phyloP scores from a whole-genome alignment of 164 flowering plant species.

The Aristolochia contorta region DNA sequence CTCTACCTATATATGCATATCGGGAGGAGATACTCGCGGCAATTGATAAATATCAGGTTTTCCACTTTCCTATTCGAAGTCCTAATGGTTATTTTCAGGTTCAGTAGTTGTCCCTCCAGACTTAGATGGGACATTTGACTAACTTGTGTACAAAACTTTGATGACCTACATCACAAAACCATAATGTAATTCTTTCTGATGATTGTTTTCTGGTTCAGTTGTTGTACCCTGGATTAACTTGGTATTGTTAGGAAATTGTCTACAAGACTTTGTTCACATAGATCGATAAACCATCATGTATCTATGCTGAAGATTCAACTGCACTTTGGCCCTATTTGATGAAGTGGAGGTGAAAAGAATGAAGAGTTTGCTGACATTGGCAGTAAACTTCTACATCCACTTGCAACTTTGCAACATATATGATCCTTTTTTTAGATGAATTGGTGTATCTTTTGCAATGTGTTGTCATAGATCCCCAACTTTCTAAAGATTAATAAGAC shows the following conservation, averaged over 20 bases:
- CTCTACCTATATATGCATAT: conserved; percentile 68
- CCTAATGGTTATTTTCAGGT: background rate
- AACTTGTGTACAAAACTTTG: background rate
- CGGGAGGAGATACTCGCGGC: conserved; percentile 81
- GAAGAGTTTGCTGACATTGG: no score
- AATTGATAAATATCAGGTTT: conserved; percentile 70
- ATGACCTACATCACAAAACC: background rate
- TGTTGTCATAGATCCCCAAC: no score
- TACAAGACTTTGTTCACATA: background rate
- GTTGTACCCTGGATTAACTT: background rate
- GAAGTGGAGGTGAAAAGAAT: no score
- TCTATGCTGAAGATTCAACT: no score
- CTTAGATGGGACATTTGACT: background rate
- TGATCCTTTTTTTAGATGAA: no score
- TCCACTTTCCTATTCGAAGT: background rate
- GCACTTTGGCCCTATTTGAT: no score
- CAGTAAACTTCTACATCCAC: no score
- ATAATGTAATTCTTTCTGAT: no score
- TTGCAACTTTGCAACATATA: no score
- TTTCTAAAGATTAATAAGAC: no score
- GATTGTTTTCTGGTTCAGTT: no score
- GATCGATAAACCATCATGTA: background rate
- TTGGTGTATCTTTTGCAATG: no score
- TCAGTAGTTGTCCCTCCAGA: background rate
- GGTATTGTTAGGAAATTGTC: background rate